phyloP scores from a whole-genome alignment of 2,329 filamentous ascomycete species.

The Fusarium sp. region DNA sequence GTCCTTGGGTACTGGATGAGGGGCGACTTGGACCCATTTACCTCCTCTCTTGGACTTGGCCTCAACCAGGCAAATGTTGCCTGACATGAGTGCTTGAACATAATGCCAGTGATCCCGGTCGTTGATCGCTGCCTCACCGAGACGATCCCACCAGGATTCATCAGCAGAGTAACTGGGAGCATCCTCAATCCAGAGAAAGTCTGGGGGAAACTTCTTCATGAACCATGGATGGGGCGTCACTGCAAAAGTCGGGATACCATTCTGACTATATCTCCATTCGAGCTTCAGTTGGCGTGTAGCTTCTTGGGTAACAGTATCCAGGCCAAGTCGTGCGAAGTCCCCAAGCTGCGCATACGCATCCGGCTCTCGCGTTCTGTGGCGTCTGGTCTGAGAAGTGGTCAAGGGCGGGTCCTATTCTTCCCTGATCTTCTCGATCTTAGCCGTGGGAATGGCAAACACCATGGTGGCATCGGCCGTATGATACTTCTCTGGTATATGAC shows the following conservation, averaged over 20 bases:
- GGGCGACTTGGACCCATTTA: conserved; percentile 23
- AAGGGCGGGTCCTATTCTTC: conserved; percentile 41
- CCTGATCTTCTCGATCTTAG: conserved; percentile 32
- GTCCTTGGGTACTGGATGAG: not conserved
- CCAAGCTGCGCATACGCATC: conserved; percentile 13
- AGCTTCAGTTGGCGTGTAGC: conserved; percentile 22
- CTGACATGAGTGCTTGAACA: conserved; percentile 39
- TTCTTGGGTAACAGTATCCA: conserved; percentile 7
- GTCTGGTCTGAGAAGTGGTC: conserved; percentile 2
- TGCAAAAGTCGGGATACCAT: conserved; percentile 43
- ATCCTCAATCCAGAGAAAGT: conserved; percentile 37
- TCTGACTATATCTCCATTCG: conserved; percentile 37
- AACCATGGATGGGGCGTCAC: conserved; percentile 25
- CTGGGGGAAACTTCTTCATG: conserved; percentile 13
- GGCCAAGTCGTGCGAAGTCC: conserved; percentile 25
- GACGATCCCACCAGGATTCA: conserved; percentile 27
- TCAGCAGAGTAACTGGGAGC: conserved; percentile 5
- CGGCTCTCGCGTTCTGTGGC: not conserved
- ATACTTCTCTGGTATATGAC: conserved; percentile 7
- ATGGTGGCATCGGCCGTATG: conserved; percentile 24
- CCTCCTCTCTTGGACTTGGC: conserved; percentile 32
- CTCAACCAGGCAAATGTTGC: conserved; percentile 39
- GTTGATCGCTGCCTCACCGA: conserved; percentile 7
- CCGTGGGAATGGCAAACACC: conserved; percentile 39
- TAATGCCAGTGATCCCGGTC: conserved; percentile 30